A percentile compares a stretch with the other conserved stretches of the same genome.
These are phyloP conservation scores for Inga laurina DNA, from an alignment of 306 rosid genomes.

Conservation along the genomic window DNA sequence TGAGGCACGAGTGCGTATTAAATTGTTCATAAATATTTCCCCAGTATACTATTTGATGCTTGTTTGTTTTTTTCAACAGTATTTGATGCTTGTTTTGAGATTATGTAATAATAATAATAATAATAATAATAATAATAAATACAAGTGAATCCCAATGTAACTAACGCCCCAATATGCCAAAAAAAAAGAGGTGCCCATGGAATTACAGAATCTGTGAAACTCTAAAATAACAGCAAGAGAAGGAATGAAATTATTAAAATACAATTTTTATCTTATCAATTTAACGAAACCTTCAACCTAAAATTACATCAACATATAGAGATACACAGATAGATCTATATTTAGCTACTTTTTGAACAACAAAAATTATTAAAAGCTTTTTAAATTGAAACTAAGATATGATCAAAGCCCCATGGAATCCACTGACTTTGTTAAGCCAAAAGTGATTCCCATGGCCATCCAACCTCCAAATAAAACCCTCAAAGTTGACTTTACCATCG, in stretches of 20 bases:
- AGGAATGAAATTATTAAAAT: background rate
- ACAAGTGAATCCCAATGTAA: background rate
- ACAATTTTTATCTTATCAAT: background rate
- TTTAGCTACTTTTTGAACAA: background rate
- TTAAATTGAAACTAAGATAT: background rate
- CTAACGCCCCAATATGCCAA: background rate
- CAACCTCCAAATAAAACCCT: conserved; percentile 51
- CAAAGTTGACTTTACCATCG: conserved; percentile 34
- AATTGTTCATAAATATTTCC: background rate
- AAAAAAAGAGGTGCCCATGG: background rate
- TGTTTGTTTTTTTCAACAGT: background rate
- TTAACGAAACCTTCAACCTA: background rate
- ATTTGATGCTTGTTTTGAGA: background rate
- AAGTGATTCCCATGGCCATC: conserved; percentile 47
- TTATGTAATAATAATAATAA: background rate
- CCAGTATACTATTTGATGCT: background rate
- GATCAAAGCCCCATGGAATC: conserved; percentile 20
- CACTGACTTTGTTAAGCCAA: conserved; percentile 44
- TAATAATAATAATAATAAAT: background rate
- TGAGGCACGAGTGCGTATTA: background rate
- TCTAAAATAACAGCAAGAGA: background rate
- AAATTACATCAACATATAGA: background rate
- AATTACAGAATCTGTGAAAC: background rate
- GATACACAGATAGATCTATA: background rate
- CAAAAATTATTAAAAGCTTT: background rate